These are phyloP conservation scores for Magnolia sinica DNA, from an alignment of 164 flowering plant genomes.

Conservation along the genomic window DNA sequence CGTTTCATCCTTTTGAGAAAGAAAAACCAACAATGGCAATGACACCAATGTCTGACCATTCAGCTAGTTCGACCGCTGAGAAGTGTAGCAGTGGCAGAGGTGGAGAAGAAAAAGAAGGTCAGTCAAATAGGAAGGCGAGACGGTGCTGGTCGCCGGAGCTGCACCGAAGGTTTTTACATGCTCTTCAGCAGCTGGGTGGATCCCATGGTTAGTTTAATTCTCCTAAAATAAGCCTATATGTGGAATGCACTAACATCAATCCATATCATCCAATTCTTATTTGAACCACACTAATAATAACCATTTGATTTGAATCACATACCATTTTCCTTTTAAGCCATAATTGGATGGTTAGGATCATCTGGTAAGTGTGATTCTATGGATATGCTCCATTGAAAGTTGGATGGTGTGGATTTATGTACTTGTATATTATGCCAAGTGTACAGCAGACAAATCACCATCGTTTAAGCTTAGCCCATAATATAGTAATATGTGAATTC, in stretches of 20 bases:
- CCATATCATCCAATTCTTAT: neutral
- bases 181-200: constrained; percentile 92
- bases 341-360: neutral
- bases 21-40: constrained; percentile 12
- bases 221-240: neutral
- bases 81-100: constrained; percentile 5
- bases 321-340: neutral
- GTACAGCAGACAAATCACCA: neutral
- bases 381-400: neutral
- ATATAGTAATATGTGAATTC: neutral
- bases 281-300: neutral
- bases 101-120: constrained; percentile 37
- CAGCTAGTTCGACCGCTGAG: constrained; percentile 46
- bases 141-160: constrained; percentile 92
- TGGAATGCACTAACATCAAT: neutral
- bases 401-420: no score
- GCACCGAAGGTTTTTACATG: constrained; percentile 66
- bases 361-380: neutral
- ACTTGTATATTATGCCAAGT: no score
- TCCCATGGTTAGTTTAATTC: constrained; percentile 52
- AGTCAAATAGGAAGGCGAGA: constrained; percentile 54
- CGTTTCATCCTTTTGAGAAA: constrained; percentile 60
- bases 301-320: no score
- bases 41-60: constrained; percentile 15
- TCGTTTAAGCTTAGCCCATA: neutral